Evolutionary conservation across 2,329 filamentous ascomycete genomes (phyloP).

Genomic region (Fusarium abutilonis): DNA sequence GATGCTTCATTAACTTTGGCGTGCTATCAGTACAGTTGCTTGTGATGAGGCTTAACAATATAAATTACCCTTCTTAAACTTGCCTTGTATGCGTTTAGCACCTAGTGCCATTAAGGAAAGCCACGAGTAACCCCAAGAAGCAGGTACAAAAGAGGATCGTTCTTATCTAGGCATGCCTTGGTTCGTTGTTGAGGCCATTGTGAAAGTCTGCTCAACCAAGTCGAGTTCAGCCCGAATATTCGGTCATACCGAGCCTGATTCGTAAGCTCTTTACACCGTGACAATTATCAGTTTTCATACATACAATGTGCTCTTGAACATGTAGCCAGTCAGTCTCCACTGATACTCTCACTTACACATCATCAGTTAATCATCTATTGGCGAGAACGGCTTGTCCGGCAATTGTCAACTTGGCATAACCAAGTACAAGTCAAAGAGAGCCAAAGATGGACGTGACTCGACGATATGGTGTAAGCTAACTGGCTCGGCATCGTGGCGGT

Average conservation of each 20-base stretch:
- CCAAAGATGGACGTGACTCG: constrained; percentile 7
- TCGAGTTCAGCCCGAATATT: constrained; percentile 8
- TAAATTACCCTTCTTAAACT: background rate
- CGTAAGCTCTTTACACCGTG: background rate
- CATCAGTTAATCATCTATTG: constrained; percentile 22
- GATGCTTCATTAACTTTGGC: background rate
- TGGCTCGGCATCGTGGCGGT: constrained; percentile 39
- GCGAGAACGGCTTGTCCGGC: constrained; percentile 36
- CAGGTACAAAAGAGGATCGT: background rate
- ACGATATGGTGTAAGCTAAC: constrained; percentile 31
- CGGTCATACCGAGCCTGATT: constrained; percentile 3
- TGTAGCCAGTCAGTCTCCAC: constrained; percentile 19
- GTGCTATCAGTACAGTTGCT: background rate
- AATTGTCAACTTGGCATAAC: constrained; percentile 37
- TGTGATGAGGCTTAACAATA: background rate
- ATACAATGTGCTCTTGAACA: constrained; percentile 13
- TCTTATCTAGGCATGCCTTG: background rate
- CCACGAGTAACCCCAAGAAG: background rate
- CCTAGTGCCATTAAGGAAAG: background rate
- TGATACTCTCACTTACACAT: constrained; percentile 24
- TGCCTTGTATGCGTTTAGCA: background rate
- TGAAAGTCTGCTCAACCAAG: constrained; percentile 18
- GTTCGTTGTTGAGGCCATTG: constrained; percentile 7
- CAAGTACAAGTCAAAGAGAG: constrained; percentile 6
- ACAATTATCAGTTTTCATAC: constrained; percentile 9